Evolutionary conservation across 2,329 filamentous ascomycete species (phyloP).

Genomic region (Metarhizium brunneum): DNA sequence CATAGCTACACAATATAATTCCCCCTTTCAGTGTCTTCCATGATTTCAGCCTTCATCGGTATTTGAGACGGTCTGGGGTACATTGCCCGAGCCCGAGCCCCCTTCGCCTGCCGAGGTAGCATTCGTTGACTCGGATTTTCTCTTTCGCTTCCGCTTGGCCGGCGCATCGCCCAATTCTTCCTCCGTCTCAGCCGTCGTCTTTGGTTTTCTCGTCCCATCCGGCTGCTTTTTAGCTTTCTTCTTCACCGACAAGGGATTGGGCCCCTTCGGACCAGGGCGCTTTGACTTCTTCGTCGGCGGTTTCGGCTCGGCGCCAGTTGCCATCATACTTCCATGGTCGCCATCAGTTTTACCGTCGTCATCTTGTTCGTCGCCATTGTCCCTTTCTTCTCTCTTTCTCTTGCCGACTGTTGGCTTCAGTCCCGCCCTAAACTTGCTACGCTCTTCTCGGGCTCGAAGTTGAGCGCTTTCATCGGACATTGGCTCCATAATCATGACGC

Average conservation of each 20-base stretch:
- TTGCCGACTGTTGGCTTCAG: conserved; percentile 44
- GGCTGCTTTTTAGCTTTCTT: conserved; percentile 56
- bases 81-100: conserved; percentile 8
- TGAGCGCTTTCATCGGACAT: conserved; percentile 61
- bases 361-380: conserved; percentile 19
- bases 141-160: conserved; percentile 22
- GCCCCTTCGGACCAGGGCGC: conserved; percentile 53
- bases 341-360: conserved; percentile 20
- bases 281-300: conserved; percentile 42
- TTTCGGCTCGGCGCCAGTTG: conserved; percentile 4
- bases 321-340: conserved; percentile 26
- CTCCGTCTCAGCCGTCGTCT: conserved; percentile 21
- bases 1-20: neutral
- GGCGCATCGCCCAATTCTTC: conserved; percentile 12
- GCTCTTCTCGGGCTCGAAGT: conserved; percentile 59
- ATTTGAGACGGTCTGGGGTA: conserved; percentile 6
- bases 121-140: conserved; percentile 17
- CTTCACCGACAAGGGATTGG: conserved; percentile 63
- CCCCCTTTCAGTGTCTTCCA: neutral
- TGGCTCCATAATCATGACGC: conserved; percentile 63
- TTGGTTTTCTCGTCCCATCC: conserved; percentile 13
- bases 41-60: conserved; percentile 12
- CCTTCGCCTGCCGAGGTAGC: conserved; percentile 9
- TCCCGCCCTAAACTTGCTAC: conserved; percentile 63
- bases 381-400: conserved; percentile 40